Evolutionary conservation across 2,329 filamentous ascomycete species (phyloP).

Genomic region (Colletotrichum tofieldiae): DNA sequence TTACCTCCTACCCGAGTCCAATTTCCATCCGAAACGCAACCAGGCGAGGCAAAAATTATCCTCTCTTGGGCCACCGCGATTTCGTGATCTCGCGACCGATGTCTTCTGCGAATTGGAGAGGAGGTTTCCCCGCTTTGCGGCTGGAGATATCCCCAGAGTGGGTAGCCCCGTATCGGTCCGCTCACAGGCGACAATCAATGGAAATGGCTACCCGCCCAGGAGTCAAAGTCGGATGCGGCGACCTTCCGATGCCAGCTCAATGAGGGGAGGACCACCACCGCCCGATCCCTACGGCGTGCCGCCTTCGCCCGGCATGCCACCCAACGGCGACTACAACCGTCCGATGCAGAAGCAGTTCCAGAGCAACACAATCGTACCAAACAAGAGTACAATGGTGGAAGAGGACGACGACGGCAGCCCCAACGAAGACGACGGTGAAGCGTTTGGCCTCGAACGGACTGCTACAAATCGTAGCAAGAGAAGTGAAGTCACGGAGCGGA

Average conservation of each 20-base stretch:
- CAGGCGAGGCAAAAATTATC: conserved; percentile 97
- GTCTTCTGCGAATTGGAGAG: conserved; percentile 96
- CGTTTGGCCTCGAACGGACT: conserved; percentile 71
- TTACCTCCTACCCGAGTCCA: conserved; percentile 86
- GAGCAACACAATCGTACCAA: conserved; percentile 96
- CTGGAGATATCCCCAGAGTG: conserved; percentile 76
- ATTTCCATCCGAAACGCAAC: conserved; percentile 97
- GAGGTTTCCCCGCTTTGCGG: conserved; percentile 86
- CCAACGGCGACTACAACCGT: conserved; percentile 77
- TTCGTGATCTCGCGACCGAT: conserved; percentile 93
- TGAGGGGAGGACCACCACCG: conserved; percentile 63
- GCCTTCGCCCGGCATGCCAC: conserved; percentile 69
- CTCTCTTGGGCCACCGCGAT: conserved; percentile 87
- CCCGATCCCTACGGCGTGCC: conserved; percentile 68
- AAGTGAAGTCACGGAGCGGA: conserved; percentile 52
- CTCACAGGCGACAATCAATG: conserved; percentile 72
- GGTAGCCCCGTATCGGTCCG: conserved; percentile 79
- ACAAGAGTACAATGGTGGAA: conserved; percentile 98
- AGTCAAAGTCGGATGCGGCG: conserved; percentile 69
- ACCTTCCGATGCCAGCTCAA: conserved; percentile 75
- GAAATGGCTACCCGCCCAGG: conserved; percentile 66
- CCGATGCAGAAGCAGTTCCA: conserved; percentile 92
- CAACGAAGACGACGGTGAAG: conserved; percentile 72
- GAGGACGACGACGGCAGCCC: conserved; percentile 85
- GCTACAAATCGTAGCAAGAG: conserved; percentile 45